Percentiles rank a stretch among this genome's conserved stretches.
Conservation (phyloP, 164 flowering plant species). For the Tetracentron sinense region DNA sequence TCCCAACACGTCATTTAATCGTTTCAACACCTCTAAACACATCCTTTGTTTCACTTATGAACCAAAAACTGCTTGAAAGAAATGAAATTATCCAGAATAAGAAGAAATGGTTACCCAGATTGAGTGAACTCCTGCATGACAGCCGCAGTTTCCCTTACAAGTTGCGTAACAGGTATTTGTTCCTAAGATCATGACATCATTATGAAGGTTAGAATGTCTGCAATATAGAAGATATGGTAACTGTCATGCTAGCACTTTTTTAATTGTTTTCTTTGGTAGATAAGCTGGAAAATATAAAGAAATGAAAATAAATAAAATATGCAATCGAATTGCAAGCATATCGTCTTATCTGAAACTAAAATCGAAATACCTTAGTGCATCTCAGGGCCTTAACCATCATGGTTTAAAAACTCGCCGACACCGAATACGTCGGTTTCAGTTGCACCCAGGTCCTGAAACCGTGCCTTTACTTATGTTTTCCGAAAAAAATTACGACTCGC, state of each 20-base stretch:
- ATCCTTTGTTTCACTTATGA: not conserved
- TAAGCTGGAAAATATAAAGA: not conserved
- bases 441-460: too few species aligned
- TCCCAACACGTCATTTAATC: too few species aligned
- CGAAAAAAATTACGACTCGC: too few species aligned
- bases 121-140: slow-evolving; percentile 99
- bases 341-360: too few species aligned
- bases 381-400: too few species aligned
- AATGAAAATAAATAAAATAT: not conserved
- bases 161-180: slow-evolving; percentile 88
- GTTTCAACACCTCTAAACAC: not conserved
- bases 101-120: slow-evolving; percentile 62
- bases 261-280: not conserved
- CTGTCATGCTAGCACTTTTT: not conserved
- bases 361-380: too few species aligned
- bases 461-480: too few species aligned
- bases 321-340: not conserved
- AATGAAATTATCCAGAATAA: not conserved
- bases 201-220: slow-evolving; percentile 4
- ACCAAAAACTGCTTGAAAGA: not conserved
- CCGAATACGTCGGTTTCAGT: too few species aligned
- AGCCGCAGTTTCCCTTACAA: slow-evolving; percentile 95
- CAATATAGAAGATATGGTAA: not conserved
- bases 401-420: too few species aligned
- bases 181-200: slow-evolving; percentile 44